Percentiles rank a stretch among this genome's conserved stretches.
These are phyloP conservation scores for Berberis vulgaris DNA, from an alignment of 164 flowering plant genomes.

Conservation along the genomic window DNA sequence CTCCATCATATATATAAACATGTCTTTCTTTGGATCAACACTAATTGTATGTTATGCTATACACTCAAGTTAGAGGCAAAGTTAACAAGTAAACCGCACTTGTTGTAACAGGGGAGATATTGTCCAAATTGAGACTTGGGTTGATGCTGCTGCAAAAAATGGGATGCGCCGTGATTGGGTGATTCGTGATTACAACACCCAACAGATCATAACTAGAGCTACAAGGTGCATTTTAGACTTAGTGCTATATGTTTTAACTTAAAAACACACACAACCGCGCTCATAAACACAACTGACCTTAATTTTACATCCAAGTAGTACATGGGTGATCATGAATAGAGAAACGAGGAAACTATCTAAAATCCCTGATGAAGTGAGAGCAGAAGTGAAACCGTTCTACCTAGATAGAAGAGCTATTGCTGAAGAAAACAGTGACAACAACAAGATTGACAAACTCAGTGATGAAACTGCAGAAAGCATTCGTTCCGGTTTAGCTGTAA, in stretches of 20 bases:
- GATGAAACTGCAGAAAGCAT: constrained; percentile 35
- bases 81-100: too few relatives aligned
- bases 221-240: constrained; percentile 40
- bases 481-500: constrained; percentile 51
- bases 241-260: not conserved
- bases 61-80: too few relatives aligned
- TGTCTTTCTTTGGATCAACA: too few relatives aligned
- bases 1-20: too few relatives aligned
- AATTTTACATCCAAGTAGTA: constrained; percentile 29
- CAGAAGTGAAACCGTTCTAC: constrained; percentile 50
- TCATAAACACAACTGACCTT: not conserved
- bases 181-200: constrained; percentile 47
- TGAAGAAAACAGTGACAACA: constrained; percentile 17
- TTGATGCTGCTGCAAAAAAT: constrained; percentile 68
- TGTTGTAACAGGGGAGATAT: constrained; percentile 63
- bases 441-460: constrained; percentile 44
- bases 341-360: constrained; percentile 57
- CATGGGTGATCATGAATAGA: constrained; percentile 73
- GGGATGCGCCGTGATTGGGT: constrained; percentile 88
- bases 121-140: constrained; percentile 85
- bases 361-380: constrained; percentile 57
- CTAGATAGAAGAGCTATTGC: constrained; percentile 26
- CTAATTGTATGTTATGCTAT: too few relatives aligned
- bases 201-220: constrained; percentile 58
- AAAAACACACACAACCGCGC: not conserved